Conservation (phyloP, 495 filamentous ascomycete species). For the Aspergillus carlsbadensis region DNA sequence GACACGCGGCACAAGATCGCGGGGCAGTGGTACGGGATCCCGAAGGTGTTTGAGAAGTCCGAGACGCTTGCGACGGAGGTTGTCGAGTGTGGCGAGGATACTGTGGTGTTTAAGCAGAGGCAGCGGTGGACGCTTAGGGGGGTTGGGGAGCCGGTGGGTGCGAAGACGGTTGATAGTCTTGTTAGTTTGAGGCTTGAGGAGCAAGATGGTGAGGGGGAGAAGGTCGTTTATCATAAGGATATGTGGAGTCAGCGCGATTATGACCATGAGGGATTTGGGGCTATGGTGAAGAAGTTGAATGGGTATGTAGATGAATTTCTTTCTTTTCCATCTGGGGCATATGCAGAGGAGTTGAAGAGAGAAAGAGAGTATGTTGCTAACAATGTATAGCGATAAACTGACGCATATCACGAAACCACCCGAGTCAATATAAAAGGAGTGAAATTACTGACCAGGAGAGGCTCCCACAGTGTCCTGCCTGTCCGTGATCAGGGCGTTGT, state of each 20-base stretch:
- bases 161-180: conserved; percentile 10
- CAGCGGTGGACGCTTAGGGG: conserved; percentile 1
- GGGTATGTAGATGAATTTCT: background rate
- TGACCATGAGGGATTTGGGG: conserved; percentile 7
- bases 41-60: conserved; percentile 4
- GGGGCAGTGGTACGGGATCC: conserved; percentile 14
- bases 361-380: background rate
- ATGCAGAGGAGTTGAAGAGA: background rate
- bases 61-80: conserved; percentile 10
- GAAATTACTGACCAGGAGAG: too few species aligned
- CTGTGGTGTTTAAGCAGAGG: conserved; percentile 8
- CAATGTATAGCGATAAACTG: conserved; percentile 4
- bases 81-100: background rate
- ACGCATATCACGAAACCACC: conserved; percentile 10
- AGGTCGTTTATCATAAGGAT: conserved; percentile 15
- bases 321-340: background rate
- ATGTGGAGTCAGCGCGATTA: conserved; percentile 11
- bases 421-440: background rate
- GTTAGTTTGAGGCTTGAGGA: conserved; percentile 9
- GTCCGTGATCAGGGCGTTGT: too few species aligned
- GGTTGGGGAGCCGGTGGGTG: background rate
- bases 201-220: background rate
- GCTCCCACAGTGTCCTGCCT: too few species aligned
- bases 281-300: conserved; percentile 9
- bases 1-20: conserved; percentile 13